phyloP scores from a whole-genome alignment of 2,329 filamentous ascomycete genomes.

The Fusarium tjaetaba region DNA sequence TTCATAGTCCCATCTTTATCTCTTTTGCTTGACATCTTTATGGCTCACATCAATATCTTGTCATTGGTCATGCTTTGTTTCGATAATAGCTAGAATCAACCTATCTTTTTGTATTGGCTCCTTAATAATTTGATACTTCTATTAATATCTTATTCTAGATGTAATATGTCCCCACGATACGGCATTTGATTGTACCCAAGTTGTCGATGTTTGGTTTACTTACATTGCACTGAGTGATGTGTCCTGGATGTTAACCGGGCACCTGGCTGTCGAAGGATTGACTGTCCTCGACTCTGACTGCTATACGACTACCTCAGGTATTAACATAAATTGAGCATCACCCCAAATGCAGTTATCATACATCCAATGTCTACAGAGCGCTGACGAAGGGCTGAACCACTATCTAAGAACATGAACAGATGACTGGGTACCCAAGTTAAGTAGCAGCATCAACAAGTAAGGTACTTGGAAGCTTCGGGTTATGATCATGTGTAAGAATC shows the following conservation, averaged over 20 bases:
- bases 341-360: background rate
- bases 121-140: background rate
- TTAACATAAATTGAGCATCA: background rate
- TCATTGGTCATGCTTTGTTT: background rate
- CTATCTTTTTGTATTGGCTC: background rate
- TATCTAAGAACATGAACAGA: background rate
- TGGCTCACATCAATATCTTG: background rate
- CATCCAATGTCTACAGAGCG: background rate
- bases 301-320: background rate
- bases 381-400: constrained; percentile 14
- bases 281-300: background rate
- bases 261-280: background rate
- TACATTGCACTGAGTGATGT: background rate
- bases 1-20: background rate
- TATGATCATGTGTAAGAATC: constrained; percentile 21
- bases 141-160: background rate
- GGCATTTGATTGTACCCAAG: background rate
- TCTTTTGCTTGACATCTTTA: background rate
- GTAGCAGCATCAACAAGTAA: background rate
- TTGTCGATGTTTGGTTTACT: background rate
- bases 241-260: background rate
- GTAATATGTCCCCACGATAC: too few species aligned
- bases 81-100: background rate
- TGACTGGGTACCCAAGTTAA: too few species aligned
- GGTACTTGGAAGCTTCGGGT: background rate